Evolutionary conservation across 768 basidiomycete species (phyloP).

Genomic region (Clavulina sp.): DNA sequence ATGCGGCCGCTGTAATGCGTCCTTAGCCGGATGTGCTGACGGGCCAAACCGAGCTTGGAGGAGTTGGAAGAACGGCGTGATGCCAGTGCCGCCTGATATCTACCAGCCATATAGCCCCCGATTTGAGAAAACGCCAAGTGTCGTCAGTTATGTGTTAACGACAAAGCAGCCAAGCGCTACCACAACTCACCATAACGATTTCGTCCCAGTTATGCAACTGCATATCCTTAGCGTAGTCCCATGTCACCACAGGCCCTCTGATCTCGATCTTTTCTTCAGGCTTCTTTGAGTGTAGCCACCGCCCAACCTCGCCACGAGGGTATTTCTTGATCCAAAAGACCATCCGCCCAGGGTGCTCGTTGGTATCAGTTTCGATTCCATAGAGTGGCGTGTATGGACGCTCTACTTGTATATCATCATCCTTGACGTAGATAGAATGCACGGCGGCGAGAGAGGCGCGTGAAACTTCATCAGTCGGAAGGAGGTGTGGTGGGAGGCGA

Average conservation of each 20-base stretch:
- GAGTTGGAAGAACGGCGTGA: conserved; percentile 72
- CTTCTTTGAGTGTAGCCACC: conserved; percentile 31
- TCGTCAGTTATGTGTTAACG: neutral
- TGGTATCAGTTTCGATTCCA: conserved; percentile 43
- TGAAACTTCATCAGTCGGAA: conserved; percentile 52
- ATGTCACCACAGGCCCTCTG: conserved; percentile 58
- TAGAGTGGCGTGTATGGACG: conserved; percentile 68
- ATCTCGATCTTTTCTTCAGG: conserved; percentile 47
- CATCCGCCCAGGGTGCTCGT: too few relatives aligned
- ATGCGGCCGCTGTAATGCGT: conserved; percentile 9
- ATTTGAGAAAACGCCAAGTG: neutral
- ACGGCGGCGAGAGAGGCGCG: too few relatives aligned
- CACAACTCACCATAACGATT: conserved; percentile 58
- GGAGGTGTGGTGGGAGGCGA: conserved; percentile 28
- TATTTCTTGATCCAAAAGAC: conserved; percentile 59
- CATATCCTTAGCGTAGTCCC: conserved; percentile 23
- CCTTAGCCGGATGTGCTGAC: too few relatives aligned
- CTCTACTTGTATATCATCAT: conserved; percentile 79
- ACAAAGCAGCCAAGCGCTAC: neutral
- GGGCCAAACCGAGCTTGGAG: conserved; percentile 40
- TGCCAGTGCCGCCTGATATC: conserved; percentile 80
- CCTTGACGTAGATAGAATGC: conserved; percentile 55
- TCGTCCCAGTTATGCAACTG: conserved; percentile 52
- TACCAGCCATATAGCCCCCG: conserved; percentile 16
- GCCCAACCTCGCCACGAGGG: conserved; percentile 48